Conservation (phyloP, 192 early-diverging fungal species). For the Powellomyces hirtus region DNA sequence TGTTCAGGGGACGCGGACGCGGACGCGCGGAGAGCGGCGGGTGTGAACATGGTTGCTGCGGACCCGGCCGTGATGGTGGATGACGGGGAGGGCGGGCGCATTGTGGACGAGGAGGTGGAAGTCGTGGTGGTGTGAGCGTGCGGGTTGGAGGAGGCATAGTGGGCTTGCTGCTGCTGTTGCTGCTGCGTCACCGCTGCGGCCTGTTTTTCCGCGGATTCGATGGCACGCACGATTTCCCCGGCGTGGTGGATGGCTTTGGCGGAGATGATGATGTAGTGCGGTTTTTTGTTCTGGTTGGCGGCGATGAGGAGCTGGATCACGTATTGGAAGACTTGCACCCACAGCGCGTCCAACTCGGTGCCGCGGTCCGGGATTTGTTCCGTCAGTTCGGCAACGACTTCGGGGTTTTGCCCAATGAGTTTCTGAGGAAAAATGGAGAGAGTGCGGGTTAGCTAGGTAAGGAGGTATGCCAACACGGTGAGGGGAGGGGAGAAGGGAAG, state of each 20-base stretch:
- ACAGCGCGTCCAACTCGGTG: conserved; percentile 49
- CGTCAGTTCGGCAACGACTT: conserved; percentile 35
- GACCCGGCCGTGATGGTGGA: background rate
- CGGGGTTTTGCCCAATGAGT: conserved; percentile 38
- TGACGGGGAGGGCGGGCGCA: background rate
- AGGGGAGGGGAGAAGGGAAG: too few relatives aligned
- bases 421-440: conserved; percentile 23
- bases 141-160: background rate
- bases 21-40: background rate
- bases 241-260: conserved; percentile 51
- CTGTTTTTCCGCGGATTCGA: conserved; percentile 29
- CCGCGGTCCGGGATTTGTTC: conserved; percentile 38
- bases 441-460: background rate
- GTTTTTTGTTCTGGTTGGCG: conserved; percentile 56
- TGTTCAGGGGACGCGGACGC: background rate
- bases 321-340: conserved; percentile 46
- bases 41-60: background rate
- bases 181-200: too few relatives aligned
- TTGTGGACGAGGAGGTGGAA: background rate
- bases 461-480: too few relatives aligned
- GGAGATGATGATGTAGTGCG: conserved; percentile 47
- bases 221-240: conserved; percentile 39
- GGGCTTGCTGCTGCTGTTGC: too few relatives aligned
- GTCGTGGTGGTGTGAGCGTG: background rate
- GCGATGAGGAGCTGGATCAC: conserved; percentile 51